Conservation (phyloP, 2,329 filamentous ascomycete species). For the Dryadomyces quercivorus region DNA sequence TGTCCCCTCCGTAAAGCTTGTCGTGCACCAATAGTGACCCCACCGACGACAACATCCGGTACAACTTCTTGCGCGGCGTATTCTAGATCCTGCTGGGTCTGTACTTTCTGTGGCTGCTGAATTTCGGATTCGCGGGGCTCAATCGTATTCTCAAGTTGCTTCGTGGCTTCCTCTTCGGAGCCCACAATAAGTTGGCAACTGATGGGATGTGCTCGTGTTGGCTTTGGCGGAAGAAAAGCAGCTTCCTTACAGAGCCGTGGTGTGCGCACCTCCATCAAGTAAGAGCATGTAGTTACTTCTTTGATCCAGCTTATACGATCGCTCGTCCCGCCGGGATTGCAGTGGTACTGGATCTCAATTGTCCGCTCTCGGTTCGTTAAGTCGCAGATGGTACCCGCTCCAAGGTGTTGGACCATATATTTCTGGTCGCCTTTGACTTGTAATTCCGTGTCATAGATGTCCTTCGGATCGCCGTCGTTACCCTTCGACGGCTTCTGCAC, state of each 20-base stretch:
- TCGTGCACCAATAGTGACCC: slow-evolving; percentile 39
- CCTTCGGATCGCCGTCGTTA: not conserved
- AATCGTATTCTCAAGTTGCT: slow-evolving; percentile 25
- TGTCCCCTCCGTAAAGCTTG: slow-evolving; percentile 34
- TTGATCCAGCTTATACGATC: slow-evolving; percentile 88
- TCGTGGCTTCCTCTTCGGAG: slow-evolving; percentile 33
- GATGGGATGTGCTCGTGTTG: slow-evolving; percentile 65
- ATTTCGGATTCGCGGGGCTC: slow-evolving; percentile 23
- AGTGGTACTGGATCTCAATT: slow-evolving; percentile 73
- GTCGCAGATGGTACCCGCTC: slow-evolving; percentile 73
- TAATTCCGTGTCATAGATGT: slow-evolving; percentile 46
- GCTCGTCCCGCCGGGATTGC: slow-evolving; percentile 58
- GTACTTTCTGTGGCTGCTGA: slow-evolving; percentile 5
- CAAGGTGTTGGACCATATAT: slow-evolving; percentile 74
- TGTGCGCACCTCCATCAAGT: slow-evolving; percentile 87
- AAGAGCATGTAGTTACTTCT: slow-evolving; percentile 80
- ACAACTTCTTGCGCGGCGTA: not conserved
- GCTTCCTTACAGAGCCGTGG: slow-evolving; percentile 78
- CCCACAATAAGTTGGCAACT: slow-evolving; percentile 60
- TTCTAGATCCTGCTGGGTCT: slow-evolving; percentile 2
- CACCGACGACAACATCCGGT: slow-evolving; percentile 32
- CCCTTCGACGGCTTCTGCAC: slow-evolving; percentile 9
- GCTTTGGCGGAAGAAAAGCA: slow-evolving; percentile 71
- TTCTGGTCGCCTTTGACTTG: slow-evolving; percentile 74
- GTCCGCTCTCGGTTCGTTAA: slow-evolving; percentile 69